Percentiles rank a stretch among this genome's conserved stretches.
Evolutionary conservation across 768 basidiomycete genomes (phyloP).

Genomic region (Rhizopogon vesiculosus): DNA sequence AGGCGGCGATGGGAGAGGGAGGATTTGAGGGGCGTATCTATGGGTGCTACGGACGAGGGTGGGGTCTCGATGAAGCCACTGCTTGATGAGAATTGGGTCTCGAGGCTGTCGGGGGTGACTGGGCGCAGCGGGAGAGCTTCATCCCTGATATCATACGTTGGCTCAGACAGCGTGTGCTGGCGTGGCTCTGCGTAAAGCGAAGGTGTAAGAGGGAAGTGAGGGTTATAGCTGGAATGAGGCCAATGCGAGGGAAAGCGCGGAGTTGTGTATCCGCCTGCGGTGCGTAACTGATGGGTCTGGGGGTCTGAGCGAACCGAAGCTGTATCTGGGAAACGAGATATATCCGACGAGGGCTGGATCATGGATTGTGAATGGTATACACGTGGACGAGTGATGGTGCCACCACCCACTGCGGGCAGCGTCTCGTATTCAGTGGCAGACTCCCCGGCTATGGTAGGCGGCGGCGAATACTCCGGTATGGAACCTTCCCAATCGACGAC

Average conservation of each 20-base stretch:
- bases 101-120: slow-evolving; percentile 45
- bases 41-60: slow-evolving; percentile 29
- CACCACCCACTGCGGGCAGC: slow-evolving; percentile 89
- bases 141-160: slow-evolving; percentile 13
- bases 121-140: slow-evolving; percentile 29
- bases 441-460: slow-evolving; percentile 38
- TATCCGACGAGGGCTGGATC: slow-evolving; percentile 43
- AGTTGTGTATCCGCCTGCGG: not conserved
- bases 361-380: slow-evolving; percentile 83
- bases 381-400: slow-evolving; percentile 79
- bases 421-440: slow-evolving; percentile 71
- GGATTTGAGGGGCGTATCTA: slow-evolving; percentile 15
- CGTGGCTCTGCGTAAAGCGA: not conserved
- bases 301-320: slow-evolving; percentile 21
- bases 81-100: slow-evolving; percentile 42
- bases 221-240: slow-evolving; percentile 19
- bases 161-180: slow-evolving; percentile 13
- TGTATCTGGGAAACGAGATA: slow-evolving; percentile 36
- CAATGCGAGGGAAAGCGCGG: slow-evolving; percentile 11
- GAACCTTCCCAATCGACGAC: slow-evolving; percentile 69
- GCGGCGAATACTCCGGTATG: slow-evolving; percentile 40
- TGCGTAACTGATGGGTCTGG: not conserved
- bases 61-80: slow-evolving; percentile 44
- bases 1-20: slow-evolving; percentile 25
- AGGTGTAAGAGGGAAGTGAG: slow-evolving; percentile 7